phyloP scores from a whole-genome alignment of 164 flowering plant species.

The Tinospora cordifolia region DNA sequence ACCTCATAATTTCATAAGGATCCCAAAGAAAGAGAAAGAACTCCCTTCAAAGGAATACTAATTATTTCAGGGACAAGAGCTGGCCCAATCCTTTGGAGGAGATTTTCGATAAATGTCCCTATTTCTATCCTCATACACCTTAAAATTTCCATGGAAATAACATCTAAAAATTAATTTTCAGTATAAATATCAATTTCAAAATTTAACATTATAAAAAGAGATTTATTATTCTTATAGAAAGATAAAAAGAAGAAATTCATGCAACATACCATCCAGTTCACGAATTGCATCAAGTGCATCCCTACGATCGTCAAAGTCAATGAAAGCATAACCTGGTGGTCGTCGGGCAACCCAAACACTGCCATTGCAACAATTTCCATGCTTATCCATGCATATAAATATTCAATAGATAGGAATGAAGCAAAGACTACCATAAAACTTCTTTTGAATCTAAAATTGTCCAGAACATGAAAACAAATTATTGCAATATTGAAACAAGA shows the following conservation, averaged over 20 bases:
- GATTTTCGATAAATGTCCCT: not conserved
- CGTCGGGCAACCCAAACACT: conserved; percentile 96
- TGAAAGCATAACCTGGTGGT: conserved; percentile 92
- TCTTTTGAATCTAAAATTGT: not conserved
- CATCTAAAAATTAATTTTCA: not conserved
- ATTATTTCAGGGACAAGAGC: not conserved
- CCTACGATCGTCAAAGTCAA: conserved; percentile 81
- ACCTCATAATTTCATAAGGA: not conserved
- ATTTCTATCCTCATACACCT: not conserved
- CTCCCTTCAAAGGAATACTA: not conserved
- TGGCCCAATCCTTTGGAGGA: not conserved
- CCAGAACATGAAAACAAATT: not conserved
- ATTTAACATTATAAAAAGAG: not conserved
- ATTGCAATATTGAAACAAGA: not conserved
- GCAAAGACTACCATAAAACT: not conserved
- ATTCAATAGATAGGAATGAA: not conserved
- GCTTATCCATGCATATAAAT: not conserved
- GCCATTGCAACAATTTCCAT: conserved; percentile 15
- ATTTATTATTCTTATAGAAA: not conserved
- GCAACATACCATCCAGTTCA: conserved; percentile 66
- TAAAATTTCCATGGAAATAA: not conserved
- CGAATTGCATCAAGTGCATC: conserved; percentile 91
- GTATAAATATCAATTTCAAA: not conserved
- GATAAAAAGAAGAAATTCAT: not conserved
- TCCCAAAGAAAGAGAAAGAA: no score